phyloP scores from a whole-genome alignment of 495 filamentous ascomycete genomes.

The Lasiosphaeria miniovina region DNA sequence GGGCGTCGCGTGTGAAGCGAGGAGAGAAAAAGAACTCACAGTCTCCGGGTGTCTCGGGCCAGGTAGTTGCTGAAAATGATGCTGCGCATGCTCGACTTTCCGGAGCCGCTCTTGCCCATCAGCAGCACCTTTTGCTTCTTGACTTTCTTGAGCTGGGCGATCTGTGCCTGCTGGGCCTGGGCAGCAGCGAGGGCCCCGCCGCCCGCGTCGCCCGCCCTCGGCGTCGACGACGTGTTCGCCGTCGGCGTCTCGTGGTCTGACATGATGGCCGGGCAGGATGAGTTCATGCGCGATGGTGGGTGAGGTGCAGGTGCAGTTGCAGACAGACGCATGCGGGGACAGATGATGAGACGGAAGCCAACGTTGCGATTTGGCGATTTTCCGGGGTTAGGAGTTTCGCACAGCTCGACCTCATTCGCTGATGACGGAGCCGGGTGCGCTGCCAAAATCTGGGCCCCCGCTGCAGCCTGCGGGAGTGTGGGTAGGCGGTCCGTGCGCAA shows the following conservation, averaged over 20 bases:
- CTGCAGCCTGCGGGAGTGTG: too few species aligned
- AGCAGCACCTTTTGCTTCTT: slow-evolving; percentile 62
- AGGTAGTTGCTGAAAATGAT: slow-evolving; percentile 99
- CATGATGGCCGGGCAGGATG: background rate
- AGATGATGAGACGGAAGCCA: too few species aligned
- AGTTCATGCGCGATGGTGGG: background rate
- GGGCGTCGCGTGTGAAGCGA: background rate
- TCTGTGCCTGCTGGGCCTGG: slow-evolving; percentile 10
- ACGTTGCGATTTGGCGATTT: too few species aligned
- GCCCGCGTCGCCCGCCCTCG: background rate
- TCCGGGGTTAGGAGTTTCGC: too few species aligned
- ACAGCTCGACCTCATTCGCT: too few species aligned
- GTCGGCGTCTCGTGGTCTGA: background rate
- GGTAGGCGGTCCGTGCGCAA: too few species aligned
- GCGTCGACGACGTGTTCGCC: background rate
- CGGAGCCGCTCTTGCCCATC: slow-evolving; percentile 94
- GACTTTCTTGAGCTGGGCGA: slow-evolving; percentile 49
- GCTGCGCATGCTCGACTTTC: slow-evolving; percentile 97
- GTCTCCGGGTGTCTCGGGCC: slow-evolving; percentile 86
- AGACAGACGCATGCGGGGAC: too few species aligned
- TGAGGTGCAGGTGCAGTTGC: too few species aligned
- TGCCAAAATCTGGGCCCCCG: too few species aligned
- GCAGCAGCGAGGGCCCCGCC: background rate
- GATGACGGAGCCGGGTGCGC: too few species aligned
- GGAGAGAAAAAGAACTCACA: slow-evolving; percentile 41